Conservation (phyloP, 345 rosid genomes). For the Aegle marmelos region DNA sequence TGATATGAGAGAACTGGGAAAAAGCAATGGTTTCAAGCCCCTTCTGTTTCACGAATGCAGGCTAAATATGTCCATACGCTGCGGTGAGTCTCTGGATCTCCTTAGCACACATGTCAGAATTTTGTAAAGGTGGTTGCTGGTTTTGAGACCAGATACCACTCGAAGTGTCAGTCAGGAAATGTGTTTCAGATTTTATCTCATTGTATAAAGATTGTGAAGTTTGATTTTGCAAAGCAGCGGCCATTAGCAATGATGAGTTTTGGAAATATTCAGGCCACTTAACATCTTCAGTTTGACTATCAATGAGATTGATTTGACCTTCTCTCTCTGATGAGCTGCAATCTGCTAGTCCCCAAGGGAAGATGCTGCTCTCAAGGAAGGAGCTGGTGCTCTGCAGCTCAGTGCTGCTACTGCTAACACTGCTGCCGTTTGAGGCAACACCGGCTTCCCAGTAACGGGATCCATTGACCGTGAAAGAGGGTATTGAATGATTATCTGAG, state of each 20-base stretch:
- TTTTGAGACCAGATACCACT: conserved; percentile 49
- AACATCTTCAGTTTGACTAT: conserved; percentile 34
- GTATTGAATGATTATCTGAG: conserved; percentile 30
- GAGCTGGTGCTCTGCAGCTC: conserved; percentile 50
- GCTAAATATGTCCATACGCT: conserved; percentile 36
- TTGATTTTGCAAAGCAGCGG: conserved; percentile 58
- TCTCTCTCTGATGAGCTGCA: conserved; percentile 46
- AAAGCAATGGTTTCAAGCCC: conserved; percentile 4
- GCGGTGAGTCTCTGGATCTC: conserved; percentile 41
- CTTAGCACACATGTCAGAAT: conserved; percentile 29
- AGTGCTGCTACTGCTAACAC: conserved; percentile 38
- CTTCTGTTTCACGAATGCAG: background rate
- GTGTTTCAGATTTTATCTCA: conserved; percentile 72
- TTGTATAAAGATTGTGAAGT: conserved; percentile 50
- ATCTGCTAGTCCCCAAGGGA: conserved; percentile 57
- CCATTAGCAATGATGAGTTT: conserved; percentile 44
- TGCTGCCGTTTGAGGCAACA: conserved; percentile 31
- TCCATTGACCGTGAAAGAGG: conserved; percentile 27
- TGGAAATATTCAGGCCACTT: conserved; percentile 51
- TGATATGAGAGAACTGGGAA: conserved; percentile 16
- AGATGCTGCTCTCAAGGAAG: conserved; percentile 46
- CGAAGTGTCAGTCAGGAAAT: conserved; percentile 39
- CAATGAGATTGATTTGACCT: conserved; percentile 32
- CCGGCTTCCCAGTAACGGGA: conserved; percentile 43
- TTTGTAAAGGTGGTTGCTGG: conserved; percentile 39